phyloP scores from a whole-genome alignment of 345 rosid genomes.

The Populus davidiana region DNA sequence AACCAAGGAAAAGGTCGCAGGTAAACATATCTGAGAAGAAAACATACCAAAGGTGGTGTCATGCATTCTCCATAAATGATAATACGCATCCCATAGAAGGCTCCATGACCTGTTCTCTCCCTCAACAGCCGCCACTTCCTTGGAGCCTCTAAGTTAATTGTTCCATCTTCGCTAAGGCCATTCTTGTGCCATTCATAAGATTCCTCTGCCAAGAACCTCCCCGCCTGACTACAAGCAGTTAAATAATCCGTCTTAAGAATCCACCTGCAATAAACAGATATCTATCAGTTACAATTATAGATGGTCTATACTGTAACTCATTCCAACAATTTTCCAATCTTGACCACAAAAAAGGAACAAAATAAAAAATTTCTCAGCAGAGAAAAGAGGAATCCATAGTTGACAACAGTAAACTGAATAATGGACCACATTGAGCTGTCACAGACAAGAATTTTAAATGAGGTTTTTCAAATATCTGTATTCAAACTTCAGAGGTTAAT shows the following conservation, averaged over 20 bases:
- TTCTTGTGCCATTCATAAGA: slow-evolving; percentile 79
- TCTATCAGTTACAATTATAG: not conserved
- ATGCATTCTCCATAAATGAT: slow-evolving; percentile 86
- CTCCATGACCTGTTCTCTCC: slow-evolving; percentile 92
- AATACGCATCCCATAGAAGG: slow-evolving; percentile 69
- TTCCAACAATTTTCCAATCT: not conserved
- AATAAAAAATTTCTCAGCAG: not conserved
- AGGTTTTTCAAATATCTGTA: not conserved
- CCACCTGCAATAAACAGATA: slow-evolving; percentile 63
- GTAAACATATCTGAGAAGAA: slow-evolving; percentile 3
- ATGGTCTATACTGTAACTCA: not conserved
- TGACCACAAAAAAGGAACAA: not conserved
- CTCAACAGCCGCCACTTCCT: slow-evolving; percentile 80
- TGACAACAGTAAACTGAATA: not conserved
- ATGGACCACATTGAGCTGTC: not conserved
- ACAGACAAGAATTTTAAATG: not conserved
- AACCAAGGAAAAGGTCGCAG: not conserved
- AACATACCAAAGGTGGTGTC: slow-evolving; percentile 80
- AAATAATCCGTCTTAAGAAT: slow-evolving; percentile 77
- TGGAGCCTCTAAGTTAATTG: slow-evolving; percentile 78
- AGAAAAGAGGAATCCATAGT: not conserved
- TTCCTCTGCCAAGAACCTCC: slow-evolving; percentile 72
- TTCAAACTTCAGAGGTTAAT: slow-evolving; percentile 9
- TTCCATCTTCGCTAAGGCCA: slow-evolving; percentile 75
- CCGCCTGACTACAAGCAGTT: slow-evolving; percentile 66